Conservation (phyloP, 139 green algal genomes). For the Picochlorum sp. region DNA sequence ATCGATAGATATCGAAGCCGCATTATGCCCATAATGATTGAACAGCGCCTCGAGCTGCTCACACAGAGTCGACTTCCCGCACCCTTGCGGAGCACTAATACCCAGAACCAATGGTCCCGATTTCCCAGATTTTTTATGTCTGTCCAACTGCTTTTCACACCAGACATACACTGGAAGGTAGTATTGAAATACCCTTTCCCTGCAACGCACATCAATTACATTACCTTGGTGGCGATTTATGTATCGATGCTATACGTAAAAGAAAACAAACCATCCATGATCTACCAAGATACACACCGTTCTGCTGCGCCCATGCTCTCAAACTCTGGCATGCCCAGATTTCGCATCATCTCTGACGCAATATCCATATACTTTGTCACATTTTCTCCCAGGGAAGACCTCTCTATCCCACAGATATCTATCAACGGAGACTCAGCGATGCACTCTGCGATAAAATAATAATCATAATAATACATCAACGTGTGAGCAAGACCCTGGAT, state of each 20-base stretch:
- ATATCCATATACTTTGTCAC: conserved; percentile 31
- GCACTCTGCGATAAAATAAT: too few relatives aligned
- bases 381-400: conserved; percentile 21
- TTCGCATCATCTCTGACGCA: conserved; percentile 17
- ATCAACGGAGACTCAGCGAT: conserved; percentile 52
- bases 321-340: conserved; percentile 30
- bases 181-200: conserved; percentile 74
- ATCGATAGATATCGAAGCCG: conserved; percentile 84
- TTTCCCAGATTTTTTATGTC: conserved; percentile 25
- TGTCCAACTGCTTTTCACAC: conserved; percentile 45
- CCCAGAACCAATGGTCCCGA: conserved; percentile 60
- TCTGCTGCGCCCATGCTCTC: conserved; percentile 4
- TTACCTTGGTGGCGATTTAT: neutral
- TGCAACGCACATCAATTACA: neutral
- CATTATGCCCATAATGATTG: neutral
- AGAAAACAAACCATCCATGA: too few relatives aligned
- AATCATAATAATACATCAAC: too few relatives aligned
- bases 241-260: neutral
- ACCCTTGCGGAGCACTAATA: conserved; percentile 86
- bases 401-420: conserved; percentile 20
- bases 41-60: conserved; percentile 80
- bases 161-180: conserved; percentile 90
- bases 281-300: too few relatives aligned
- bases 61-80: conserved; percentile 93
- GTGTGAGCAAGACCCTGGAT: too few relatives aligned